Evolutionary conservation across 148 eudicot species (phyloP).

Genomic region (Cornus kousa): DNA sequence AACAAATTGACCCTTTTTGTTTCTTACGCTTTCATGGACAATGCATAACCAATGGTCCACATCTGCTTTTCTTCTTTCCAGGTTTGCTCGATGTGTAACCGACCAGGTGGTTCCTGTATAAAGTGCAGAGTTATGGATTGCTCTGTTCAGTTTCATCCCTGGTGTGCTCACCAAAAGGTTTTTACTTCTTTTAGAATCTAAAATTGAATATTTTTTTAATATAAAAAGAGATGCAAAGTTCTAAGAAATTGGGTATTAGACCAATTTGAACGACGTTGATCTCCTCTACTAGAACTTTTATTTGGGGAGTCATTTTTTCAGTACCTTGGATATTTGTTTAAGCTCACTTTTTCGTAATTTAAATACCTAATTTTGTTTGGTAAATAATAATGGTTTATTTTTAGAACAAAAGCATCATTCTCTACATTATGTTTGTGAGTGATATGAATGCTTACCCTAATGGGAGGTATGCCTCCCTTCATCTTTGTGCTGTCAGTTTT

Average conservation of each 20-base stretch:
- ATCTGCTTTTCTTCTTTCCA: slow-evolving; percentile 15
- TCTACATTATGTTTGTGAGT: neutral
- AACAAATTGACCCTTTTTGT: neutral
- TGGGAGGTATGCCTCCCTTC: too few species aligned
- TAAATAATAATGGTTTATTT: neutral
- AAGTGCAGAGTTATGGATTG: slow-evolving; percentile 41
- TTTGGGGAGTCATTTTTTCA: neutral
- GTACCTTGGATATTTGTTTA: neutral
- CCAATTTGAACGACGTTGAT: neutral
- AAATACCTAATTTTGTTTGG: neutral
- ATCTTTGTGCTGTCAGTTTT: too few species aligned
- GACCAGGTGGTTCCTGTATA: slow-evolving; percentile 55
- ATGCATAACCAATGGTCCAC: neutral
- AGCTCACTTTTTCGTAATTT: slow-evolving; percentile 9
- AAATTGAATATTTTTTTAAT: neutral
- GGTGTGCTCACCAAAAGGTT: slow-evolving; percentile 67
- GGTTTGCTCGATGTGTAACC: slow-evolving; percentile 53
- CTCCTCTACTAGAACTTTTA: neutral
- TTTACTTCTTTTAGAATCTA: neutral
- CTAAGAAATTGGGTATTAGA: neutral
- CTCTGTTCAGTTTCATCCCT: slow-evolving; percentile 45
- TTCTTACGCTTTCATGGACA: neutral
- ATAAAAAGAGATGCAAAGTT: neutral
- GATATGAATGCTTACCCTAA: neutral
- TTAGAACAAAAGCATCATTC: neutral